Evolutionary conservation across 495 filamentous ascomycete species (phyloP).

Genomic region (Aspergillus baeticus): DNA sequence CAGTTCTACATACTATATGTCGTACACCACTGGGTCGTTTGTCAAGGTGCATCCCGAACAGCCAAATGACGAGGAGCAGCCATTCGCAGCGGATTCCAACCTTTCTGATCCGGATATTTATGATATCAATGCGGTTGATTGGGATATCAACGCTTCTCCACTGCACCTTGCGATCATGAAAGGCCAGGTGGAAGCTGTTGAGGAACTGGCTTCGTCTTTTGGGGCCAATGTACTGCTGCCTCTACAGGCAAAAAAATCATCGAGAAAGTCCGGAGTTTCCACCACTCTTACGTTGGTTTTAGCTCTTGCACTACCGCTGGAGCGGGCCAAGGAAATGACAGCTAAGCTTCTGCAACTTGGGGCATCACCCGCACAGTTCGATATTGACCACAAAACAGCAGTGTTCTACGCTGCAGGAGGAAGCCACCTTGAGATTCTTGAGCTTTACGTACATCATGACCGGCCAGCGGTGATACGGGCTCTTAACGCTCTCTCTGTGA

Average conservation of each 20-base stretch:
- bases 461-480: slow-evolving; percentile 56
- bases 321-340: slow-evolving; percentile 60
- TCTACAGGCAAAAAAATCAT: slow-evolving; percentile 54
- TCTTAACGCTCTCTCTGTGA: slow-evolving; percentile 55
- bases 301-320: slow-evolving; percentile 50
- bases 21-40: slow-evolving; percentile 57
- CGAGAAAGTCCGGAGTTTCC: slow-evolving; percentile 41
- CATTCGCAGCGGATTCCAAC: slow-evolving; percentile 46
- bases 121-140: slow-evolving; percentile 70
- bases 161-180: slow-evolving; percentile 75
- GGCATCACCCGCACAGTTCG: slow-evolving; percentile 71
- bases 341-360: slow-evolving; percentile 63
- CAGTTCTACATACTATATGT: slow-evolving; percentile 33
- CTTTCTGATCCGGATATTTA: slow-evolving; percentile 73
- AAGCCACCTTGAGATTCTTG: slow-evolving; percentile 48
- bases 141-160: slow-evolving; percentile 71
- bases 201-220: slow-evolving; percentile 66
- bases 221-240: slow-evolving; percentile 72
- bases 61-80: slow-evolving; percentile 19
- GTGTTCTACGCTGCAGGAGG: slow-evolving; percentile 55
- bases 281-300: slow-evolving; percentile 67
- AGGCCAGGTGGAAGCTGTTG: slow-evolving; percentile 65
- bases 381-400: slow-evolving; percentile 54
- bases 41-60: slow-evolving; percentile 56
- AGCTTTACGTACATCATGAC: slow-evolving; percentile 60